Evolutionary conservation across 306 rosid genomes (phyloP).

Genomic region (Castanea mollissima): DNA sequence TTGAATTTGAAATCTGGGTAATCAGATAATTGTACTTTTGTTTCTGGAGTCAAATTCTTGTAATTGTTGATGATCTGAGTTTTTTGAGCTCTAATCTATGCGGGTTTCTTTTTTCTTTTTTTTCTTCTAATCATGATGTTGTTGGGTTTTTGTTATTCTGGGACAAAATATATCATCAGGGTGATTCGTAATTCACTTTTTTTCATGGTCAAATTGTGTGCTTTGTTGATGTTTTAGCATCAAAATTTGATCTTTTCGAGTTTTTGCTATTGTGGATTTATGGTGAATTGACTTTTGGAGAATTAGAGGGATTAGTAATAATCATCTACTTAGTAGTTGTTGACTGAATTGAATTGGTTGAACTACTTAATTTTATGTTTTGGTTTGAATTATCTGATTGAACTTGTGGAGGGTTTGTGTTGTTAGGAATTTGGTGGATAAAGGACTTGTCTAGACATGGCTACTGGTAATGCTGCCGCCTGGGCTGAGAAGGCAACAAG

Average conservation of each 20-base stretch:
- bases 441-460: conserved; percentile 47
- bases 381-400: conserved; percentile 9
- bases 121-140: background rate
- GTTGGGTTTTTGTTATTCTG: background rate
- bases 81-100: background rate
- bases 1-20: background rate
- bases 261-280: background rate
- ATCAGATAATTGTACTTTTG: background rate
- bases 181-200: background rate
- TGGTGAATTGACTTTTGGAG: background rate
- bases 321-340: background rate
- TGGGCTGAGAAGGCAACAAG: conserved; percentile 95
- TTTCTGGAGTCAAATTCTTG: background rate
- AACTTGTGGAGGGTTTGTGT: conserved; percentile 17
- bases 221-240: background rate
- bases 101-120: background rate
- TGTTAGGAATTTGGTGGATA: conserved; percentile 26
- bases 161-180: background rate
- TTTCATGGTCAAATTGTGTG: background rate
- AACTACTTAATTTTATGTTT: background rate
- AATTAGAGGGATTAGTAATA: background rate
- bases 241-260: background rate
- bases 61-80: conserved; percentile 17
- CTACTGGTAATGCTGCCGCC: conserved; percentile 62
- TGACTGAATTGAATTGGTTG: background rate